phyloP scores from a whole-genome alignment of 306 rosid genomes.

The Alnus glutinosa region DNA sequence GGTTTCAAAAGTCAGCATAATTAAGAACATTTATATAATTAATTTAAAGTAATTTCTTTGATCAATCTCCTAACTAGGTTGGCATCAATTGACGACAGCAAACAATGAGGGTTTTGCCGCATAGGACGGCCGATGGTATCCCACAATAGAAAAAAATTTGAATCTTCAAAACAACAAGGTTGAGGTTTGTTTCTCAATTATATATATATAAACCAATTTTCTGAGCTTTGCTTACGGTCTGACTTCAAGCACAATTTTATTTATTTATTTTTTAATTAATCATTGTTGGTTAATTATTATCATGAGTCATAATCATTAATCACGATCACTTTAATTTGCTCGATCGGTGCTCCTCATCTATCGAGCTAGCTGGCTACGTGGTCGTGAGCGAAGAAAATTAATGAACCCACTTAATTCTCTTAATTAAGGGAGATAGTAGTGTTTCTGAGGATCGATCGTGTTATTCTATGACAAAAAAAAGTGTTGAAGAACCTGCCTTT shows the following conservation, averaged over 20 bases:
- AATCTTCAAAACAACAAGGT: conserved; percentile 7
- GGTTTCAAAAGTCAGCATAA: neutral
- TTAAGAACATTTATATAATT: neutral
- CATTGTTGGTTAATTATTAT: no score
- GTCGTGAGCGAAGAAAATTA: neutral
- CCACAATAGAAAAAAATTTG: neutral
- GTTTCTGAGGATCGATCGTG: neutral
- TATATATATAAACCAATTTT: neutral
- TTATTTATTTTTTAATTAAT: neutral
- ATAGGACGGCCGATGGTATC: neutral
- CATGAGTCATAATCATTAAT: neutral
- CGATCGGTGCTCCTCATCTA: neutral
- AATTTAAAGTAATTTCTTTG: neutral
- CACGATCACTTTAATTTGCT: no score
- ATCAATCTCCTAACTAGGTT: neutral
- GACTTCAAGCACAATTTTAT: conserved; percentile 1
- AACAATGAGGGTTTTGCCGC: neutral
- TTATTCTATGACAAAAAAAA: neutral
- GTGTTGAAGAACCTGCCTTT: neutral
- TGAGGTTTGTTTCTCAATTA: conserved; percentile 14
- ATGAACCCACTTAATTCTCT: neutral
- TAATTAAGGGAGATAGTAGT: neutral
- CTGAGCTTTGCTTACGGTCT: conserved; percentile 5
- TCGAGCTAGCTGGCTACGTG: neutral
- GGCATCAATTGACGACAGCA: neutral